Base-by-base conservation (phyloP, 1,284 basidiomycete species). In the Naganishia sp. region DNA sequence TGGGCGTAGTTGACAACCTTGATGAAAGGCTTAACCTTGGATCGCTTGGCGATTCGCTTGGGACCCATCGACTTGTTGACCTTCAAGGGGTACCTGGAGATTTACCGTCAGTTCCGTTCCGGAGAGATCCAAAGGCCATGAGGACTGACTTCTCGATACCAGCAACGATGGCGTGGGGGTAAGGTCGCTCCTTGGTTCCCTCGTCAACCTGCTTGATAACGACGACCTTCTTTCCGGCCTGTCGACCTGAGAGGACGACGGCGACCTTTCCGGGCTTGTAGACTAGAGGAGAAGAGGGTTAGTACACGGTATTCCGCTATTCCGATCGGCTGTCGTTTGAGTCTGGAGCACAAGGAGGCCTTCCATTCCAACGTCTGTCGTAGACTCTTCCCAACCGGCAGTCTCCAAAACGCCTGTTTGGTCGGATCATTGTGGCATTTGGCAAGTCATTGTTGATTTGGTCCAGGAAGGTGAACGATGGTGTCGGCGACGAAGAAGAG, bases 211-310 rank as follows among this genome's bases (percentile, higher is more conserved):
- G 88, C 81, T 94, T 96, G 72, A 92, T 90, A 67, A 90, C 86
- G 81, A 98, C 96, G 61, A 92, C 92, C 81, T 96, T 96, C 86
- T 98, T 98, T 77, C 94, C 94, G 73, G 94, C 94, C 81, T 96
- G 94, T 81, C 94, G 92, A 79, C 94, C 94, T 82, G 92, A 90
- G 80, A 97, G 90, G 81, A 96, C 88, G 82, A 96, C 92, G 73
- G 92, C 93, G 75, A 95, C 94, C 88, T 97, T 98, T 84, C 94
- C 94, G 82, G 94, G 90, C 86, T 97, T 96, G 88, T 92, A 94
- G 81, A 93, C 91, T 93, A 72, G 18, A 45, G 45, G 43, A 42
- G 13, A 6, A 6, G 23, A 13, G n/a, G 25, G 25, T 45, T 28
- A 45, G 53, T 55, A 21, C 5, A 33, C n/a, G 31, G n/a, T 21